Evolutionary conservation across 177 flowering plant genomes (phyloP), one percentile per base, ranked within the genome.

Genomic region (Vitis hybrid): DNA sequence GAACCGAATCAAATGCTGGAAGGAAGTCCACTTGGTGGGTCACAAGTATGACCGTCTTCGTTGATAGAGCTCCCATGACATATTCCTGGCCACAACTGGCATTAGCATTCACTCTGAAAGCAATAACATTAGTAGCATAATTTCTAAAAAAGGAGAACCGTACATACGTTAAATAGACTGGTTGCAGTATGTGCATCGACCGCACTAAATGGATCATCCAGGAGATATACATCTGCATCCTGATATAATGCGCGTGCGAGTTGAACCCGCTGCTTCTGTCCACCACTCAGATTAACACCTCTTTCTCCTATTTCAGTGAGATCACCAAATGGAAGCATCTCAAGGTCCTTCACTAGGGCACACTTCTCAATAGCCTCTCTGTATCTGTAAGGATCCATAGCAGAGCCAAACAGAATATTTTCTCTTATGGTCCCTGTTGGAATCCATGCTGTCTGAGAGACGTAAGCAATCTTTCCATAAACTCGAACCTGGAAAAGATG

Each of bases 1-100:
- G 67, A 67, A 90, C 71, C 11, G 79, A 66, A 69, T 88, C 81
- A 67, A 87, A 86, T 59, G 83, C 84, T 3, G 90, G 94, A 56
- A 91, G 87, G 79, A 90, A 90, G 65, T 91, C 93, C 15, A 91
- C 89, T 84, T 91, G 97, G 74, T 91, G 94, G 7, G 97, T 90
- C 61, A 91, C 97, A 32, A 84, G 90, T 49, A 91, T 62, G 65
- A 90, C 90, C 4, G 90, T 82, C 78, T 91, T 91, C 57, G 73
- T 73, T 19, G 80, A 73, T 17, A 91, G 77, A 64, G 88, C 88
- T 68, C 69, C 85, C 87, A 87, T 79, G 27, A 88, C 81, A 75
- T 85, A 88, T 59, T 84, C 92, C 93, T 91, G 76, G 71, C 64
- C 67, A 61, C 8, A 52, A 52, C 5, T 40, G 60, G 66, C 18